Percentiles rank a stretch among this genome's conserved stretches.
These are phyloP conservation scores for Neurospora sp. DNA, from an alignment of 495 filamentous ascomycete genomes.

Conservation along the genomic window DNA sequence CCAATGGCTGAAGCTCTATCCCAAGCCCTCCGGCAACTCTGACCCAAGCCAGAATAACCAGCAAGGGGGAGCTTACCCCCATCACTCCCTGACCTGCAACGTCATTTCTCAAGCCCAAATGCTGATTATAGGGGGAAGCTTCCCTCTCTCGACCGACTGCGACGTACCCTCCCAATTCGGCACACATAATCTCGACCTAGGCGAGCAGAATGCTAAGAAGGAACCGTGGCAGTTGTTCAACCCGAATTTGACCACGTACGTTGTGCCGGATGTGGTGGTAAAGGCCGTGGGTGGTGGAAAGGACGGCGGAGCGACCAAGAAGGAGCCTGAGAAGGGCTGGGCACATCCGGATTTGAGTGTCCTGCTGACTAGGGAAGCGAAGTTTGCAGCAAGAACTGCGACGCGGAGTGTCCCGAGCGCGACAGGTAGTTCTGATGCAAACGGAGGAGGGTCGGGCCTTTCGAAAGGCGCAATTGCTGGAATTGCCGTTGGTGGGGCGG, in stretches of 20 bases:
- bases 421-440: background rate
- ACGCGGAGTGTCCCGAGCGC: slow-evolving; percentile 11
- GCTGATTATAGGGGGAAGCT: slow-evolving; percentile 62
- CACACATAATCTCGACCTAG: slow-evolving; percentile 49
- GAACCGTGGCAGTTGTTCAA: slow-evolving; percentile 16
- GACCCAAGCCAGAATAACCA: background rate
- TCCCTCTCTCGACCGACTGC: slow-evolving; percentile 51
- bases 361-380: slow-evolving; percentile 20
- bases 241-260: slow-evolving; percentile 37
- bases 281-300: slow-evolving; percentile 51
- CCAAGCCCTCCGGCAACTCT: slow-evolving; percentile 7
- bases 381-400: slow-evolving; percentile 12
- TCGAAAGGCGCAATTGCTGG: slow-evolving; percentile 21
- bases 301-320: slow-evolving; percentile 56
- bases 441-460: background rate
- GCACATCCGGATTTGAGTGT: slow-evolving; percentile 19
- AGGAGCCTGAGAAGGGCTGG: slow-evolving; percentile 39
- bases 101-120: slow-evolving; percentile 46
- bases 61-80: slow-evolving; percentile 22
- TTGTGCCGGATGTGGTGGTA: slow-evolving; percentile 49
- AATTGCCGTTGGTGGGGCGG: slow-evolving; percentile 13
- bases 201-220: slow-evolving; percentile 27
- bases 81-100: slow-evolving; percentile 42
- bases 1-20: slow-evolving; percentile 43
- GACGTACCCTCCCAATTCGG: slow-evolving; percentile 50